Conservation (phyloP, 2,329 filamentous ascomycete species). For the Fusarium luffae region DNA sequence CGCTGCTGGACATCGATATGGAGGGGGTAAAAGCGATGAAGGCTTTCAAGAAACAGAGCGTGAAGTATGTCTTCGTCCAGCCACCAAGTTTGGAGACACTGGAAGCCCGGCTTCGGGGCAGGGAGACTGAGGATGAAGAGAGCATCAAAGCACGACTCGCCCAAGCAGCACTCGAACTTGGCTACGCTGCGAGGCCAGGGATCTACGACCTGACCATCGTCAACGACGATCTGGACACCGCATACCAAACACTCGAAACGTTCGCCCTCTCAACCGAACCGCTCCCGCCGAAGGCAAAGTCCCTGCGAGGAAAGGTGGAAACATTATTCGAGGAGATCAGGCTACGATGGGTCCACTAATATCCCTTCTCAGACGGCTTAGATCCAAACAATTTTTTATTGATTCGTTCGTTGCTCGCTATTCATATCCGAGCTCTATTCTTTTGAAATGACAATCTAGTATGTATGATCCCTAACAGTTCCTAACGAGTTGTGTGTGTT, state of each 20-base stretch:
- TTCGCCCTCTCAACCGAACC: background rate
- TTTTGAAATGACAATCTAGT: conserved; percentile 11
- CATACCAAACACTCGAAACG: background rate
- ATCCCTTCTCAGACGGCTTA: too few relatives aligned
- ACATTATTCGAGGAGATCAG: background rate
- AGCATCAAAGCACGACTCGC: background rate
- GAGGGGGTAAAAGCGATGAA: background rate
- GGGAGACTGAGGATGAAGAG: background rate
- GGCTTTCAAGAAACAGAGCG: background rate
- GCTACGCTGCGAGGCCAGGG: background rate
- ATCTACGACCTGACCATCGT: background rate
- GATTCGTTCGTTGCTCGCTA: background rate
- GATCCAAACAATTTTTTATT: background rate
- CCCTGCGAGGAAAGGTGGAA: background rate
- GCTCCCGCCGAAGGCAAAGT: background rate
- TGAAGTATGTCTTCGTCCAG: background rate
- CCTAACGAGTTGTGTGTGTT: conserved; percentile 4
- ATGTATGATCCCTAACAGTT: background rate
- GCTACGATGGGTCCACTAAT: background rate
- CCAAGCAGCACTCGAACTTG: background rate
- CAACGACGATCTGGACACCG: background rate
- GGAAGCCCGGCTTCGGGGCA: accelerated
- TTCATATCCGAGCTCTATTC: background rate
- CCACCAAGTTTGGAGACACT: accelerated
- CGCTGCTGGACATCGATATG: background rate